Conservation (phyloP, 2,329 filamentous ascomycete genomes). For the Arthroderma uncinatum region DNA sequence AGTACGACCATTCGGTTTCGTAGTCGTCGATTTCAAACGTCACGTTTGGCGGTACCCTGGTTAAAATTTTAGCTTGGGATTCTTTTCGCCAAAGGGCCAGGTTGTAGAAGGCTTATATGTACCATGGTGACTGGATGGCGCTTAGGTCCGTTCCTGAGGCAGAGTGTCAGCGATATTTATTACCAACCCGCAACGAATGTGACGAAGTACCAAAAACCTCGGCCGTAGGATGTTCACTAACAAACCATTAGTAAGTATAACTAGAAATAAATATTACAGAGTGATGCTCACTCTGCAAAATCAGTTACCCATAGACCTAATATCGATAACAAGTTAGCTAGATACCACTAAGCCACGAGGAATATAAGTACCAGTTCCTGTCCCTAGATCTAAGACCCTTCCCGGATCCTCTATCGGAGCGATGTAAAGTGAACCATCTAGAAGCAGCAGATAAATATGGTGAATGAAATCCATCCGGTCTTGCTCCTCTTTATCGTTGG, state of each 20-base stretch:
- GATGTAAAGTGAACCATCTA: conserved; percentile 37
- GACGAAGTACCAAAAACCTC: conserved; percentile 6
- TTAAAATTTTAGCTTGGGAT: neutral
- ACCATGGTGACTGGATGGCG: conserved; percentile 13
- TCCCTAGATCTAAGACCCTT: conserved; percentile 47
- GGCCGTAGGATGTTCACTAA: conserved; percentile 6
- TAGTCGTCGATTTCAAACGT: conserved; percentile 39
- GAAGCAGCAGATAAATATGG: conserved; percentile 41
- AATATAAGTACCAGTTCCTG: conserved; percentile 39
- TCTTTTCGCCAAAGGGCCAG: neutral
- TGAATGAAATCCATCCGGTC: conserved; percentile 39
- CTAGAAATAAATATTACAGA: neutral
- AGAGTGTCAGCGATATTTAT: neutral
- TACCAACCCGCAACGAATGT: neutral
- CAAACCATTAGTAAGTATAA: neutral
- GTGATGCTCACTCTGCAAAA: conserved; percentile 11
- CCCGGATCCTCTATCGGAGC: conserved; percentile 37
- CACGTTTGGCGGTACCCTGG: conserved; percentile 40
- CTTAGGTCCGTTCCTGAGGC: conserved; percentile 10
- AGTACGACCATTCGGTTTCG: conserved; percentile 32
- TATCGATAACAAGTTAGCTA: neutral
- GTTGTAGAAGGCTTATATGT: conserved; percentile 13
- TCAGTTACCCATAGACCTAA: conserved; percentile 11
- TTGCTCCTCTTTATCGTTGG: conserved; percentile 14
- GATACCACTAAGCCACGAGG: no score